Base-by-base conservation (phyloP, 2,329 filamentous ascomycete species). In the Dothistroma pini region DNA sequence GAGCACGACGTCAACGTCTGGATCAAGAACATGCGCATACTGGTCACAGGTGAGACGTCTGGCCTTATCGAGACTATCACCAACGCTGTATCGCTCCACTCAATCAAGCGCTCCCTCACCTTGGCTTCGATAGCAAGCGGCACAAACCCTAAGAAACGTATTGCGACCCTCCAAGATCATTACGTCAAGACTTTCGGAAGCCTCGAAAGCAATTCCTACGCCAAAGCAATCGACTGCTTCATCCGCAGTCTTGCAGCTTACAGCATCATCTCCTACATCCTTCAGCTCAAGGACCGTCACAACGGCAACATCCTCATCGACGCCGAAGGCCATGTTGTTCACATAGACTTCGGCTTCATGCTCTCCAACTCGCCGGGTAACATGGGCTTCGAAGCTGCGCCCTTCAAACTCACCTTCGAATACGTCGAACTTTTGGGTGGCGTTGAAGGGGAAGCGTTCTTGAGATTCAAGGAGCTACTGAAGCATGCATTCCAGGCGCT, bases 321-420 rank as follows among this genome's bases (percentile, higher is more conserved):
- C 75, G 91, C 89, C 70, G 88, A 91, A 74, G 90, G 90, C 10
- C 90, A 95, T 72, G 92, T 93, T 59, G 87, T 95, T 63, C 90
- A 95, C 72, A 95, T 95, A 63, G 90, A 95, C 75, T 95, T 95
- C 75, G 90, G 90, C 58, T 95, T 95, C 74, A 93, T 95, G 89
- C 80, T 95, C 35, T 93, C 89, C 52, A 95, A 95, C 75, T 92
- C 89, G 1, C 90, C 90, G 0, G 90, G 90, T 0, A 89, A 87
- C 9, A 90, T 95, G 72, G 90, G 89, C 2, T 95, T 95, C 69
- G 90, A 95, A 76, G 90, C 90, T 14, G 90, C 90, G 4, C 90
- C 90, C 0, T 95, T 95, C 77, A 95, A 95, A 78, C 80, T 95
- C 29, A 93, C 90, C 1, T 86, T 92, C 66, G 90, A 95, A 71